Conservation (phyloP, 495 filamentous ascomycete species). For the Aspergillus campestris region DNA sequence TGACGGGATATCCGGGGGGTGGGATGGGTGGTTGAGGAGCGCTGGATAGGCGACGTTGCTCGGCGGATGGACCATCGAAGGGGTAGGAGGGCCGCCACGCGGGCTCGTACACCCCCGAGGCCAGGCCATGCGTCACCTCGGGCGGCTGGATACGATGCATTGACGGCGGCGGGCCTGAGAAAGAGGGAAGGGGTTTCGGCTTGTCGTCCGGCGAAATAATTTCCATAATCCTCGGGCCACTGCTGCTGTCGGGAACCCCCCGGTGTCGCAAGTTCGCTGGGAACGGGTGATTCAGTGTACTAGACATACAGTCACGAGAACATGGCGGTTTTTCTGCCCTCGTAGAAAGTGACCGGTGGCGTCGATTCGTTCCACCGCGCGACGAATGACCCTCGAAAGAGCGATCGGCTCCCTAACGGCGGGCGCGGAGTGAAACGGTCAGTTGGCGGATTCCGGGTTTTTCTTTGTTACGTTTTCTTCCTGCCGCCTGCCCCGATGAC, state of each 20-base stretch:
- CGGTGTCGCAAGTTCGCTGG: slow-evolving; percentile 12
- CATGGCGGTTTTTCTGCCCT: slow-evolving; percentile 3
- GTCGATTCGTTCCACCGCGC: too few relatives aligned
- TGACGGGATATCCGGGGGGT: slow-evolving; percentile 23
- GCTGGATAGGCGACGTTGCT: slow-evolving; percentile 27
- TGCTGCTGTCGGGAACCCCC: slow-evolving; percentile 5
- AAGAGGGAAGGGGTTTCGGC: slow-evolving; percentile 6
- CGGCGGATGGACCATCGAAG: slow-evolving; percentile 24
- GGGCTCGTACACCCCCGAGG: slow-evolving; percentile 26
- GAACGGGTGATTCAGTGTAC: slow-evolving; percentile 8
- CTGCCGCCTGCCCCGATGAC: too few relatives aligned
- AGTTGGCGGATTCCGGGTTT: too few relatives aligned
- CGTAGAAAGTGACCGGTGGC: too few relatives aligned
- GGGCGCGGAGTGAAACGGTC: too few relatives aligned
- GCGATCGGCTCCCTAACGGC: too few relatives aligned
- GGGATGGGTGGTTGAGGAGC: slow-evolving; percentile 21
- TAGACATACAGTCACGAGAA: slow-evolving; percentile 17
- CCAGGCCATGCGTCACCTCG: slow-evolving; percentile 20
- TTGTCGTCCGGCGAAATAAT: slow-evolving; percentile 17
- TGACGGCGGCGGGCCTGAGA: slow-evolving; percentile 11
- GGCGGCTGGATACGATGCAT: slow-evolving; percentile 31
- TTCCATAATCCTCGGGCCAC: slow-evolving; percentile 13
- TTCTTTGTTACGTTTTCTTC: too few relatives aligned
- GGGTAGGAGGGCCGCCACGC: slow-evolving; percentile 28
- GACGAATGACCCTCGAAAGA: too few relatives aligned